A percentile compares a stretch with the other conserved stretches of the same genome.
Evolutionary conservation across 768 basidiomycete species (phyloP).

Genomic region (Boletus reticulatus): DNA sequence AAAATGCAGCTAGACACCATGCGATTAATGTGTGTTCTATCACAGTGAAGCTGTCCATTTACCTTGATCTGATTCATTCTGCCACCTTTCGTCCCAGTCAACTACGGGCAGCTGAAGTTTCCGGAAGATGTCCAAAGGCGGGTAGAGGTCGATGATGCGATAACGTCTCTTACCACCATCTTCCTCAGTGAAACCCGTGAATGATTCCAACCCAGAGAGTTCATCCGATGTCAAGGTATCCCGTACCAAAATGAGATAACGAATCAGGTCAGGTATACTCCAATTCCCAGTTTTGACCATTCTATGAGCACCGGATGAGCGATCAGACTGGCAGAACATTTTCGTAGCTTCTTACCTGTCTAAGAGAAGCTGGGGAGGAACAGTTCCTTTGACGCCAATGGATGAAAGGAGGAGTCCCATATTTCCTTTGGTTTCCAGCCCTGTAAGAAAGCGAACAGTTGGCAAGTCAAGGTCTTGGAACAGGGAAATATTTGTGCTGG

Average conservation of each 20-base stretch:
- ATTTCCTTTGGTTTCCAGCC: constrained; percentile 35
- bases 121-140: constrained; percentile 69
- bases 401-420: neutral
- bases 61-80: constrained; percentile 79
- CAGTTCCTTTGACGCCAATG: neutral
- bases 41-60: neutral
- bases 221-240: neutral
- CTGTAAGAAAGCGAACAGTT: neutral
- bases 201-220: no score
- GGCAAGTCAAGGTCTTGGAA: neutral
- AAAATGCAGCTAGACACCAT: constrained; percentile 56
- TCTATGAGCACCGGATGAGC: neutral
- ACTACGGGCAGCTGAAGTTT: constrained; percentile 72
- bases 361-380: neutral
- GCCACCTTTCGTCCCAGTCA: constrained; percentile 79
- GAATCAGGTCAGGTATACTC: neutral
- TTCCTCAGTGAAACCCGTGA: constrained; percentile 11
- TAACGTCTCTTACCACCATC: constrained; percentile 37
- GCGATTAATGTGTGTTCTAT: neutral
- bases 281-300: neutral
- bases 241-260: neutral
- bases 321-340: neutral
- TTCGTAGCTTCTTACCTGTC: neutral
- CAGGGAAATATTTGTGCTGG: constrained; percentile 58
- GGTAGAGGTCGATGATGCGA: constrained; percentile 74